Evolutionary conservation across 805 yeast genomes (phyloP), one percentile per base, ranked within the genome.

Genomic region (Myxozyma monticola): DNA sequence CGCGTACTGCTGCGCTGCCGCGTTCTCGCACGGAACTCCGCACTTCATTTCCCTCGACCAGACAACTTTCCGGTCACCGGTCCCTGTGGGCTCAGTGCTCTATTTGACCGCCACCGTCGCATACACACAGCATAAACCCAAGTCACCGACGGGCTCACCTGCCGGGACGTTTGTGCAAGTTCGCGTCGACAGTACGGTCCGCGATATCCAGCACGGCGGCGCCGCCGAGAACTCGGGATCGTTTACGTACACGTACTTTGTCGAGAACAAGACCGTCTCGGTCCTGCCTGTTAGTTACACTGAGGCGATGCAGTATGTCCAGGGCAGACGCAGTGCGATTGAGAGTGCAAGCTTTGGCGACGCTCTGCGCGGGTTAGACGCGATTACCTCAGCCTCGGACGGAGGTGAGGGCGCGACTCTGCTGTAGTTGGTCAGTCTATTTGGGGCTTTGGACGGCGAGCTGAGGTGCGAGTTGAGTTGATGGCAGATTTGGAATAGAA

Each of bases 1-100:
- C 62, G 97, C 96, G 1, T 90, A 89, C 66, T 88, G 96, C 69
- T 81, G 91, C 15, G 88, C 96, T 6, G 96, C 96, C 4, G 86
- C 95, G 1, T 88, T 90, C 63, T 75, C 96, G 1, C 82, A 81
- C 58, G 82, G 91, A 14, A 81, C 84, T 53, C 96, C 98, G 37
- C 76, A 96, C 65, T 90, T 90, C 60, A 86, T 88, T 9, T 85
- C 96, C 1, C 76, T 90, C 59, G 97, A 90, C 66, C 84, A 93
- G 20, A 88, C 96, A 37, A 85, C 95, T 21, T 90, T 90, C 76
- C 83, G 85, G 63, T 85, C 90, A 17, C 98, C 98, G 1, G 98
- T 90, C 6, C 97, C 97, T 1, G 96, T 90, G 15, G 97, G 98
- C 1, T 82, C 90, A 1, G 96, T 91, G 7, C 72, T 90, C 52